Evolutionary conservation across 176 grass and related monocot genomes (phyloP), one percentile per base, ranked within the genome.

Genomic region (Metroxylon sagu): DNA sequence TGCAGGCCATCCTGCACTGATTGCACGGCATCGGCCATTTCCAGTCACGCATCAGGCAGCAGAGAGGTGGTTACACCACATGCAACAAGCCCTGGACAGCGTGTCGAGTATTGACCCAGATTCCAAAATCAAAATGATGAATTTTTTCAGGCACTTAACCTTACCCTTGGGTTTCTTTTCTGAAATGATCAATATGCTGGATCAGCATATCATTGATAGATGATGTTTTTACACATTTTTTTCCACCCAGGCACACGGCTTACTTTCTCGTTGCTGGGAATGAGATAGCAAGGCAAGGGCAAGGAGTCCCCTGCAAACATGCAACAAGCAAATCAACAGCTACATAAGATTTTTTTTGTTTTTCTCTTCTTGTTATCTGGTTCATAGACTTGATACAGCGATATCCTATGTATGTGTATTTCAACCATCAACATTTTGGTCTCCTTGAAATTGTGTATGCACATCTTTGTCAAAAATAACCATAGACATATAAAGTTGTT

Each of bases 1-100:
- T 74, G 5, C 57, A 98, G 93, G 93, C 48, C 93, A 98, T 78
- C 93, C 93, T 79, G 84, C 93, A 18, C 63, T 98, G 68, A 98
- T 92, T 75, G 84, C 18, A 60, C 70, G 87, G 18, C 93, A 98
- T 70, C 68, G 78, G 29, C 79, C 87, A 55, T 98, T 98, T 68
- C 61, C 68, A 43, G 84, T 98, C 26, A 92, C 84, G 10, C 93
- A 80, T 53, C 75, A n/a, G 67, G 87, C 93, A 62, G 93, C 93
- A 6, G 93, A 98, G 79, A 73, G 88, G 35, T 98, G 93, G 93
- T 25, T 98, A 8, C 70, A 92, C 53, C 93, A 98, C 67, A 98
- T 98, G 93, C 79, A 89, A 65, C 88, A 85, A 66, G 88, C 87
- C 25, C 54, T 98, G 62, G 71, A 92, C 51, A 48, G 77, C 51